These are phyloP conservation scores for Globisporangium acanthophoron DNA, from an alignment of 352 stramenopile genomes.

Conservation along the genomic window DNA sequence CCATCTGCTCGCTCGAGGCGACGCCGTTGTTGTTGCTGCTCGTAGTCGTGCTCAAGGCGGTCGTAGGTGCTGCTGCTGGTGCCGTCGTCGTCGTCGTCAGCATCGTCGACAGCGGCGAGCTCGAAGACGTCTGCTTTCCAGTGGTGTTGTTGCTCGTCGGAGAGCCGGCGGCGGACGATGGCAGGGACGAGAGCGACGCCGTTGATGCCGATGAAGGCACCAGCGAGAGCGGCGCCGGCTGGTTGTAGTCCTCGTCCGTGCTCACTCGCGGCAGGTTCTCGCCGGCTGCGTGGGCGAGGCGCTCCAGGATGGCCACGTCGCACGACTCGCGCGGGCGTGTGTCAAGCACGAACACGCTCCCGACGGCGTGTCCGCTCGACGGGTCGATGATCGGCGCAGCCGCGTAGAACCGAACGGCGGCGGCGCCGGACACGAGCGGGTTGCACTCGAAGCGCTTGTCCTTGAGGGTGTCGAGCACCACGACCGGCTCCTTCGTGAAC, in stretches of 20 bases:
- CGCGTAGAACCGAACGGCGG: conserved; percentile 94
- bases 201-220: background rate
- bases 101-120: conserved; percentile 11
- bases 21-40: background rate
- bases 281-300: conserved; percentile 43
- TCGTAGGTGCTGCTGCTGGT: too few relatives aligned
- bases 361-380: conserved; percentile 48
- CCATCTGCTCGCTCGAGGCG: conserved; percentile 38
- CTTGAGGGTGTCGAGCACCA: conserved; percentile 85
- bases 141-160: conserved; percentile 7
- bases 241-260: conserved; percentile 6
- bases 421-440: conserved; percentile 82
- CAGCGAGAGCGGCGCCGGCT: conserved; percentile 5
- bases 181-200: conserved; percentile 19
- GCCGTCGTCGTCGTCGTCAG: background rate
- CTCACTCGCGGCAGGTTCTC: conserved; percentile 39
- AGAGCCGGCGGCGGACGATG: conserved; percentile 10
- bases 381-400: conserved; percentile 63
- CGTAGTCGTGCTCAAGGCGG: background rate
- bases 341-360: conserved; percentile 82
- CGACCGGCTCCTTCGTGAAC: conserved; percentile 46
- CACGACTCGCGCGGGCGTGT: conserved; percentile 63
- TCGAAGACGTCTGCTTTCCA: background rate
- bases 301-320: conserved; percentile 65
- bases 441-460: conserved; percentile 88